Evolutionary conservation across 257 asterid genomes (phyloP), one percentile per base, ranked within the genome.

Genomic region (Solanum pinnatisectum): DNA sequence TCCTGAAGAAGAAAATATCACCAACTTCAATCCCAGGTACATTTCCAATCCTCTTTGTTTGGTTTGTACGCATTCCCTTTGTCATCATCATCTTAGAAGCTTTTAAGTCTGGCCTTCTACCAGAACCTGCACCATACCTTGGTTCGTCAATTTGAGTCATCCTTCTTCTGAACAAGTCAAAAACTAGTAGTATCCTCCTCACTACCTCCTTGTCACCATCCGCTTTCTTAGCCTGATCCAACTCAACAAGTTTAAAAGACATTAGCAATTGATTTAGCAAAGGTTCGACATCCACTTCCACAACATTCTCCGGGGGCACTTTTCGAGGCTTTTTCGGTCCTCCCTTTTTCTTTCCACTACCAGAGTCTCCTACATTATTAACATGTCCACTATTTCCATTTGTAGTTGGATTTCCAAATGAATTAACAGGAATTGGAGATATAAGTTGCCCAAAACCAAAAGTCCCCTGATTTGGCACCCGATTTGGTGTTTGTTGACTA

Each of bases 1-100:
- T 95, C 90, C 98, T 93, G 88, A 95, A 94, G 90, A 92, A 97
- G 92, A 95, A 97, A 36, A 97, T 96, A 88, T 96, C 99, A 15
- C 99, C 99, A 79, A 96, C 94, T 88, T 93, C 98, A 79, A 97
- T 84, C 71, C 99, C 99, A 27, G 96, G 94, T 13, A 94, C 93
- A 77, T 90, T 90, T 30, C 99, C 99, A 74, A 94, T 86, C 91
- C 93, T 93, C 92, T 96, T 97, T 1, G 88, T 16, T 52, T 60
- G 86, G 88, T 97, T 97, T 30, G 99, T 92, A 36, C 98, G 92
- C 67, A 92, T 56, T 46, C 96, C 99, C 91, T 92, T 95, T 71
- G 89, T 89, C 91, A 92, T 96, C 95, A 97, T 52, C 88, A 85
- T 90, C 85, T 68, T 91, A 18, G 84, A 92, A 42, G 96, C 90